phyloP scores from a whole-genome alignment of 225 moss, liverwort and hornwort genomes.

The Pseudoscleropodium purum region DNA sequence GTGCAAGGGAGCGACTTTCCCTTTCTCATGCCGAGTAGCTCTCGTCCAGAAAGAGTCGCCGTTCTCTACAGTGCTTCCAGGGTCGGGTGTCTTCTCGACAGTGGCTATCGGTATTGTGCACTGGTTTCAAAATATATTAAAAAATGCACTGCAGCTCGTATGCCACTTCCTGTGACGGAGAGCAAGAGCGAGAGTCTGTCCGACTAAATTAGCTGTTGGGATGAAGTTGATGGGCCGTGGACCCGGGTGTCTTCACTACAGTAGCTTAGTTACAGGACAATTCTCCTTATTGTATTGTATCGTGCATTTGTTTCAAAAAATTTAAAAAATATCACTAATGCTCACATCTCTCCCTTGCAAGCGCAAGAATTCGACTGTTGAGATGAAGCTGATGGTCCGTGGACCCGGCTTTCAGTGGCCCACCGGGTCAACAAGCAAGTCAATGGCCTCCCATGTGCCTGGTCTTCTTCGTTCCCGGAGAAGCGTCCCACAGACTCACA shows the following conservation, averaged over 20 bases:
- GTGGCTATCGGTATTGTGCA: background rate
- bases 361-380: background rate
- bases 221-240: background rate
- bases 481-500: background rate
- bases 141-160: background rate
- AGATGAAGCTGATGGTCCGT: background rate
- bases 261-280: background rate
- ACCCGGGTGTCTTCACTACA: background rate
- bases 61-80: background rate
- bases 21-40: background rate
- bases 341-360: background rate
- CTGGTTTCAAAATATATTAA: background rate
- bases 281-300: background rate
- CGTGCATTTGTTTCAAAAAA: background rate
- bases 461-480: background rate
- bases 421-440: conserved; percentile 6
- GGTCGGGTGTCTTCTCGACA: background rate
- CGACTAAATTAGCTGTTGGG: background rate
- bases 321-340: too few relatives aligned
- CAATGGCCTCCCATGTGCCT: background rate
- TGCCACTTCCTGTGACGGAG: background rate
- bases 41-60: background rate
- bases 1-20: background rate
- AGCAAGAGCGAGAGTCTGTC: background rate
- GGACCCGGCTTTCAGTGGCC: background rate